Base-by-base conservation (phyloP, 768 basidiomycete genomes). In the Lactarius deliciosus region DNA sequence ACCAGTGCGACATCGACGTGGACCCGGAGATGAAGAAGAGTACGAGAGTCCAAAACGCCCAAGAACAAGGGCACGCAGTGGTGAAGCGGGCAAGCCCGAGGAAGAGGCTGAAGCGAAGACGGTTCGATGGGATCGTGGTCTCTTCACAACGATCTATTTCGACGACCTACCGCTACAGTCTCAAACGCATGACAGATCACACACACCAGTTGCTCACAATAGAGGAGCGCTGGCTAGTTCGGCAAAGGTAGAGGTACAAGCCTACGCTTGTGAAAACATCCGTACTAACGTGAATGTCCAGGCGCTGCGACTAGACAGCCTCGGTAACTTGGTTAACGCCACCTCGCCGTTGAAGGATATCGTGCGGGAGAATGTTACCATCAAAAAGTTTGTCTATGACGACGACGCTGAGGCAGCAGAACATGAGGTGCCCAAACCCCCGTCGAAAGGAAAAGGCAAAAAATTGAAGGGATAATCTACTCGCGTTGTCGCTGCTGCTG, bases 361-460 rank as follows among this genome's bases (percentile, higher is more conserved):
- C 38, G 79, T 82, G 28, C 79, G 80, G 30, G 90, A 92, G 75
- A 86, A 85, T 60, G 76, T 94, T 60, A 77, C 84, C 60, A 86
- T 93, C 47, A 90, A 91, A 78, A 92, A 85, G 74, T 91, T 86
- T 74, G 83, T 94, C 22, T 94, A 92, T 66, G 90, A 92, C 68
- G 85, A 86, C 64, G 92, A 94, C 57, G 65, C 36, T 36, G 71
- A 64, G 28, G 72, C 62, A 9, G 64, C 65, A 7, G 70, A 71
- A 62, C 71, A 81, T 3, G 81, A 82, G 61, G 72, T 69, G 25
- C 66, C 71, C n/a, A 64, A 71, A 50, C 71, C 73, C 45, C 54
- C 70, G 2, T 63, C 73, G 4, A 73, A 74, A 16, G 64, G 77
- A 41, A 87, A 86, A 76, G 80, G 79, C 68, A 89, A 88, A 20